Conservation (phyloP, 108 stramenopile genomes). For the Skeletonema costatum region DNA sequence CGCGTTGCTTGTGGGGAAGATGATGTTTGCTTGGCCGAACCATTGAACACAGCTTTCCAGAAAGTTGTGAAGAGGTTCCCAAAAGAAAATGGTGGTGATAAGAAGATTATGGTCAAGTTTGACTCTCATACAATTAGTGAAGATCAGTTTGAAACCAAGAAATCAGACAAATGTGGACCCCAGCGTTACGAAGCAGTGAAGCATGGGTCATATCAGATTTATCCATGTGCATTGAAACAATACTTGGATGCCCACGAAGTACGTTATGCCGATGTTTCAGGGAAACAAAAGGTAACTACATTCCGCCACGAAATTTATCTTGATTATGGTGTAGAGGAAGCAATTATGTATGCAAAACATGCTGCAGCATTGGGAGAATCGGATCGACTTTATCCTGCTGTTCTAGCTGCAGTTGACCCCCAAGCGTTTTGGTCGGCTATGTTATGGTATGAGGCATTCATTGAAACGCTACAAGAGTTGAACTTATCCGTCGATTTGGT, state of each 20-base stretch:
- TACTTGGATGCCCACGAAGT: constrained; percentile 3
- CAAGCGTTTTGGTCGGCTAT: constrained; percentile 25
- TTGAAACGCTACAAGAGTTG: constrained; percentile 9
- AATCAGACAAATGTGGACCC: background rate
- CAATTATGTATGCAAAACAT: constrained; percentile 13
- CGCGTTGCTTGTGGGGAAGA: constrained; percentile 3
- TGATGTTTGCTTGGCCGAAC: background rate
- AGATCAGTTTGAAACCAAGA: constrained; percentile 8
- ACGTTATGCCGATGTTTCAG: background rate
- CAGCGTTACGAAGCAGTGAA: background rate
- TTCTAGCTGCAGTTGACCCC: constrained; percentile 26
- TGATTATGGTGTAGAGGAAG: constrained; percentile 31
- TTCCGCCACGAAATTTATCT: constrained; percentile 18
- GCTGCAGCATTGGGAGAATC: constrained; percentile 26
- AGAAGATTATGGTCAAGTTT: constrained; percentile 5
- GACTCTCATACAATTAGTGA: constrained; percentile 4
- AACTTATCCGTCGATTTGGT: background rate
- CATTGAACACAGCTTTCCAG: constrained; percentile 3
- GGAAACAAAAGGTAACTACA: constrained; percentile 1
- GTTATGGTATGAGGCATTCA: constrained; percentile 11
- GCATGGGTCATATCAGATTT: constrained; percentile 3
- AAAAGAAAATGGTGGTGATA: background rate
- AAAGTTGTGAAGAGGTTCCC: background rate
- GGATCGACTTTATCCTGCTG: constrained; percentile 8
- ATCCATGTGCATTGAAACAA: constrained; percentile 7